These are phyloP conservation scores for Stentor roeselii DNA, from an alignment of 73 alveolate genomes.

Conservation along the genomic window DNA sequence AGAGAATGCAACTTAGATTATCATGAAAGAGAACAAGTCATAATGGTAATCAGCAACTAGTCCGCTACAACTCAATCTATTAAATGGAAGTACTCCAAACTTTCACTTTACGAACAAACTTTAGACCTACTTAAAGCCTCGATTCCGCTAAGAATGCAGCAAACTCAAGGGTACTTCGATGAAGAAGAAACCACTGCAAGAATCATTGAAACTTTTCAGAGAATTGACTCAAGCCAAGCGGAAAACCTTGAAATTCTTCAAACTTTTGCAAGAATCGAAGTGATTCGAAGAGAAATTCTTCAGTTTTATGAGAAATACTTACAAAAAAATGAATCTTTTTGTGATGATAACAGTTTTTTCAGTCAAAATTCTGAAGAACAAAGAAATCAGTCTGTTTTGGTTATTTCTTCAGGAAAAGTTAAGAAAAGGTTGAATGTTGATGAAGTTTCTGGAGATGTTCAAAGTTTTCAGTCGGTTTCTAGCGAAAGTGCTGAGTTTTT, in stretches of 20 bases:
- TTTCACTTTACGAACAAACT: too few relatives aligned
- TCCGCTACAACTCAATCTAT: background rate
- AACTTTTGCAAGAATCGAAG: background rate
- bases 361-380: too few relatives aligned
- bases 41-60: background rate
- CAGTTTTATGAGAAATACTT: too few relatives aligned
- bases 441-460: too few relatives aligned
- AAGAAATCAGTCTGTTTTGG: too few relatives aligned
- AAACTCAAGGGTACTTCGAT: background rate
- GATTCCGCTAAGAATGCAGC: background rate
- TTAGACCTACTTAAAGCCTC: background rate
- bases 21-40: background rate
- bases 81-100: background rate
- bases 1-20: background rate
- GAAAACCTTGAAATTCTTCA: background rate
- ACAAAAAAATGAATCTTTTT: too few relatives aligned
- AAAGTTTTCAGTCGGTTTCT: too few relatives aligned
- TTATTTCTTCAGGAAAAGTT: too few relatives aligned
- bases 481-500: too few relatives aligned
- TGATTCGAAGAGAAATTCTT: background rate
- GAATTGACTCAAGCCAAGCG: background rate
- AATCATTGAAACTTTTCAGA: background rate
- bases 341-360: too few relatives aligned
- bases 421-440: too few relatives aligned
- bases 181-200: slow-evolving; percentile 10